Base-by-base conservation (phyloP, 2,329 filamentous ascomycete species). In the Fusarium incarnatum region DNA sequence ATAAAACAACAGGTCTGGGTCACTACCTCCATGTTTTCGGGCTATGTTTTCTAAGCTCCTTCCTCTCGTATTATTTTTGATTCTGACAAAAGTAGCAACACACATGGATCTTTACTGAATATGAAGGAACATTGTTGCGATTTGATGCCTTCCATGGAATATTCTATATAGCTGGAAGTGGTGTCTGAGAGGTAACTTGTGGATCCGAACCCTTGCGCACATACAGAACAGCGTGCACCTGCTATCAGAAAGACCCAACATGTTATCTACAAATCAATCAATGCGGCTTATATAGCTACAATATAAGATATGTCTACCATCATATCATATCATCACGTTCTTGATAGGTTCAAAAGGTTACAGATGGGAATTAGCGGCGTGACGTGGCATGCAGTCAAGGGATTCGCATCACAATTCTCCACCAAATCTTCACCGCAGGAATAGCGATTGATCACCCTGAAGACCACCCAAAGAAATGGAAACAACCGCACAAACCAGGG, bases 71-170 rank as follows among this genome's bases (percentile, higher is more conserved):
- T 5, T 10, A 10, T 6, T 18, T 11, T 6, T 34, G 5, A 34
- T 34, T 34, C 16, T 6, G 5, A 6, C 9, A 3, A 2, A 34
- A 34, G 9, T 34, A 9, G 0, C 5, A 18, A 6, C 2, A 37
- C 1, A 37, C 9, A 4, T 4, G 18, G 6, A 2, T 18, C 2
- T 2, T 18, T 2, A 4, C 5, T 16, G 8, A 6, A 6, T 5
- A 18, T 2, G 6, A 18, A 34, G 0, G 16, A 34, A 8, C 32
- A 34, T 2, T 2, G 16, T 34, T 37, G 34, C 34, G 18, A 7
- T n/a, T 11, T 18, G 3, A n/a, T n/a, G 18, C 6, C 18, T n/a
- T 7, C 6, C 6, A n/a, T 4, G 18, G 11, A 4, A n/a, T n/a
- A n/a, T 37, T 4, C 3, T 2, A 11, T n/a, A 6, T 18, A 37